Evolutionary conservation across 2,329 filamentous ascomycete species (phyloP).

Genomic region (Aspergillus sp.): DNA sequence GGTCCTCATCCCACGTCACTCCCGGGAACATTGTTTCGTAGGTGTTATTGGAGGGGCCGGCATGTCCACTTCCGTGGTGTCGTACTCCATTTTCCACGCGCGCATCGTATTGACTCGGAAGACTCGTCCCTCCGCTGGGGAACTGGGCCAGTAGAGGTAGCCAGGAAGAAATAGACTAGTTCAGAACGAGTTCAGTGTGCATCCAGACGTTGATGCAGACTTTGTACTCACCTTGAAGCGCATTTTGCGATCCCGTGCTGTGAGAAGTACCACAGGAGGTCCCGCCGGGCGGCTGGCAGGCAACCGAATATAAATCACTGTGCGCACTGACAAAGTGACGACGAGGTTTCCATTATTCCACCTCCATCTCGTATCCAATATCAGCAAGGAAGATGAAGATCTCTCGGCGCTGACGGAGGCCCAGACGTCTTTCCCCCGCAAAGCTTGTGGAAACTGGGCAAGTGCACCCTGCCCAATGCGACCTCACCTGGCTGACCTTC

Average conservation of each 20-base stretch:
- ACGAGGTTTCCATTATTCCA: conserved; percentile 3
- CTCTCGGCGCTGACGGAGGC: conserved; percentile 17
- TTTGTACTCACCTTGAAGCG: conserved; percentile 16
- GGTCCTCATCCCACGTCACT: conserved; percentile 63
- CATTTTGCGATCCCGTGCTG: conserved; percentile 18
- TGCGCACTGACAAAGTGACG: neutral
- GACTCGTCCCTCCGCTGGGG: conserved; percentile 3
- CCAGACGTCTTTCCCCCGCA: conserved; percentile 11
- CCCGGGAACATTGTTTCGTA: conserved; percentile 57
- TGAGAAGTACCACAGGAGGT: neutral
- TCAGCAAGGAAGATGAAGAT: conserved; percentile 17
- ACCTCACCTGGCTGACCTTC: conserved; percentile 3
- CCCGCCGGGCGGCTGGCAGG: neutral
- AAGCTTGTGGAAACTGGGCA: neutral
- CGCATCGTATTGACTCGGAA: conserved; percentile 7
- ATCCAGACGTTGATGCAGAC: too few species aligned
- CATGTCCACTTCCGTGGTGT: conserved; percentile 13
- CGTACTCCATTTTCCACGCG: conserved; percentile 23
- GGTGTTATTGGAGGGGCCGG: conserved; percentile 28
- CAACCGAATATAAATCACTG: conserved; percentile 1
- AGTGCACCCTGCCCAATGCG: neutral
- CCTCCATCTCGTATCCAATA: conserved; percentile 20
- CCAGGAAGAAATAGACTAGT: conserved; percentile 15
- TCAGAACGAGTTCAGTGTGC: neutral
- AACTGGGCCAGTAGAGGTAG: conserved; percentile 17